Conservation (phyloP, 1,139 yeast genomes). For the Candida anutae region DNA sequence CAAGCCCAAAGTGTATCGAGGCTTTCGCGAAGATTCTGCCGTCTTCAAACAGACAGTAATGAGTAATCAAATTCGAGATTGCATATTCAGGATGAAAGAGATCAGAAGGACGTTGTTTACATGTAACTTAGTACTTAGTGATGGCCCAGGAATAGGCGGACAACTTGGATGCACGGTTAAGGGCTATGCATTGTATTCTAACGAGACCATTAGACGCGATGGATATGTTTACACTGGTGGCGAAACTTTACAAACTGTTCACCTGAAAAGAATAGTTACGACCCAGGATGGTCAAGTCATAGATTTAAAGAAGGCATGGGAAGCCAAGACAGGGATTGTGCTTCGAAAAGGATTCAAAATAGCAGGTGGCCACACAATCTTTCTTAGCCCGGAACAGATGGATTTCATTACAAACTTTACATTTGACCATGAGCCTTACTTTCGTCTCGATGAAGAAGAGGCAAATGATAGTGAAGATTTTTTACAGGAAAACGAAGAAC, state of each 20-base stretch:
- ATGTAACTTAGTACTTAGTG: slow-evolving; percentile 43
- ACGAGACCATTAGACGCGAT: slow-evolving; percentile 40
- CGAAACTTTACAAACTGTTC: slow-evolving; percentile 46
- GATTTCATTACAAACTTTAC: slow-evolving; percentile 24
- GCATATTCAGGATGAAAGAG: slow-evolving; percentile 50
- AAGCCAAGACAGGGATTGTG: neutral
- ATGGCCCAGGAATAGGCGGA: slow-evolving; percentile 30
- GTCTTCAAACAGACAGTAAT: slow-evolving; percentile 29
- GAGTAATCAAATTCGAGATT: slow-evolving; percentile 37
- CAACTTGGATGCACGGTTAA: slow-evolving; percentile 55
- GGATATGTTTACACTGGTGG: slow-evolving; percentile 40
- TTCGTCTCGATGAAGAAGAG: slow-evolving; percentile 12
- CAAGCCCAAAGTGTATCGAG: slow-evolving; percentile 3
- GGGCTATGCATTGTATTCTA: slow-evolving; percentile 61
- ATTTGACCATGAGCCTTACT: slow-evolving; percentile 26
- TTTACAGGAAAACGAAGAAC: slow-evolving; percentile 7
- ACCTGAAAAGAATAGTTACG: slow-evolving; percentile 30
- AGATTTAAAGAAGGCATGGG: too few relatives aligned
- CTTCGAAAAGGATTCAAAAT: slow-evolving; percentile 21
- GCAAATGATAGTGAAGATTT: slow-evolving; percentile 9
- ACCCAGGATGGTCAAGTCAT: slow-evolving; percentile 15
- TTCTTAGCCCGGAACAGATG: slow-evolving; percentile 19
- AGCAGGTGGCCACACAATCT: slow-evolving; percentile 20
- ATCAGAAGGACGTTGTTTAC: slow-evolving; percentile 56
- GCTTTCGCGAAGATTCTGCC: slow-evolving; percentile 6